A percentile compares a stretch with the other conserved stretches of the same genome.
Conservation (phyloP, 225 moss, liverwort and hornwort species). For the Antitrichia curtipendula region DNA sequence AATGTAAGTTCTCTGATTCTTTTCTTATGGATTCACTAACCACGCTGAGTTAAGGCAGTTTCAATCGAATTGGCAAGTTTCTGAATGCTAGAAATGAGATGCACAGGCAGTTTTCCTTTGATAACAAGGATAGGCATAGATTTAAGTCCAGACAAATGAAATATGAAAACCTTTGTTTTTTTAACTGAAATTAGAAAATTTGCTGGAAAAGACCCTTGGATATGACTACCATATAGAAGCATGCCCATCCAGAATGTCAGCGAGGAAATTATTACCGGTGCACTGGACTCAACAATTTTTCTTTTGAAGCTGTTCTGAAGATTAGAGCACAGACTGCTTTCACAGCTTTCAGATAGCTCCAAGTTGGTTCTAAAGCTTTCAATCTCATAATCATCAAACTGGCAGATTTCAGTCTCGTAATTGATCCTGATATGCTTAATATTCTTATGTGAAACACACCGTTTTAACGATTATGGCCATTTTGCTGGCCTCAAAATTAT, state of each 20-base stretch:
- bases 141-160: not conserved
- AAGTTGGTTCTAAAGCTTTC: not conserved
- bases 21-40: not conserved
- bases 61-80: not conserved
- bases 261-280: not conserved
- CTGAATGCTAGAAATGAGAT: not conserved
- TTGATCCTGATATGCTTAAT: not conserved
- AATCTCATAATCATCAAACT: not conserved
- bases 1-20: conserved; percentile 31
- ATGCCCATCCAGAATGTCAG: not conserved
- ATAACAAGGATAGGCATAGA: not conserved
- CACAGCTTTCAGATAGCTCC: not conserved
- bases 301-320: not conserved
- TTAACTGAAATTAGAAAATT: not conserved
- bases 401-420: not conserved
- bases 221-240: not conserved
- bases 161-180: not conserved
- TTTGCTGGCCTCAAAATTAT: not conserved
- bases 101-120: not conserved
- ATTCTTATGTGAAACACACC: not conserved
- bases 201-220: too few relatives aligned
- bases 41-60: not conserved
- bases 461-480: too few relatives aligned
- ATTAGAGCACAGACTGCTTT: not conserved
- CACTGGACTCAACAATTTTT: not conserved